Conservation (phyloP, 1,284 basidiomycete genomes). For the Phellopilus nigrolimitatus region DNA sequence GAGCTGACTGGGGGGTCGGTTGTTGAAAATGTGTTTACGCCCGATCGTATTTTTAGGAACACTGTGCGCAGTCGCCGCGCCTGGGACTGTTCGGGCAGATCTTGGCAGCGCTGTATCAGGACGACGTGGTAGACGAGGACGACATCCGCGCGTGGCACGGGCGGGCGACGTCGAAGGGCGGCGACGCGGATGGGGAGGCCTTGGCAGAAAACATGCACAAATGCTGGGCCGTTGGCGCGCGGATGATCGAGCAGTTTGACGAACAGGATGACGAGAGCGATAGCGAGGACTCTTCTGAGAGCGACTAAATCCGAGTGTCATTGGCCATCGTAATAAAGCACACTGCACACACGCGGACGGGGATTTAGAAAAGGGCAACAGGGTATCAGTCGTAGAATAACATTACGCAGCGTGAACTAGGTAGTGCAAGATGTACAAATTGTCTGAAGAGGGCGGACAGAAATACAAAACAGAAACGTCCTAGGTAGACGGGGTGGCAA, state of each 20-base stretch:
- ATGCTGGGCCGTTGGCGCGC: constrained; percentile 66
- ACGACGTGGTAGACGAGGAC: constrained; percentile 74
- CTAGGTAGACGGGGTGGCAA: too few species aligned
- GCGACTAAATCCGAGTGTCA: too few species aligned
- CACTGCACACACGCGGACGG: neutral
- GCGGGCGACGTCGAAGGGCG: constrained; percentile 45
- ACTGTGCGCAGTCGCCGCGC: constrained; percentile 58
- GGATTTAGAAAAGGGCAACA: neutral
- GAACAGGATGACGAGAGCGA: constrained; percentile 40
- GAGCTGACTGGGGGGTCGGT: too few species aligned
- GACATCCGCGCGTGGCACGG: constrained; percentile 71
- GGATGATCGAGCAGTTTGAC: constrained; percentile 73
- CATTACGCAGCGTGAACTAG: constrained; percentile 13
- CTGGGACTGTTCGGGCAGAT: constrained; percentile 70
- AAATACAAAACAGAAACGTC: neutral
- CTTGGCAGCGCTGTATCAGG: constrained; percentile 69
- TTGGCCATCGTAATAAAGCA: too few species aligned
- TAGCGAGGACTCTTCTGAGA: neutral
- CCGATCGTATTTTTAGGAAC: constrained; percentile 38
- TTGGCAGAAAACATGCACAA: constrained; percentile 53
- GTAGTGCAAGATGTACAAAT: constrained; percentile 3
- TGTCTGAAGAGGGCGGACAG: neutral
- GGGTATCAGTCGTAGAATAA: constrained; percentile 13
- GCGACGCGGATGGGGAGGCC: constrained; percentile 36
- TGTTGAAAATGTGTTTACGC: too few species aligned